Conservation (phyloP, 2,329 filamentous ascomycete genomes). For the Cladophialophora immunda region DNA sequence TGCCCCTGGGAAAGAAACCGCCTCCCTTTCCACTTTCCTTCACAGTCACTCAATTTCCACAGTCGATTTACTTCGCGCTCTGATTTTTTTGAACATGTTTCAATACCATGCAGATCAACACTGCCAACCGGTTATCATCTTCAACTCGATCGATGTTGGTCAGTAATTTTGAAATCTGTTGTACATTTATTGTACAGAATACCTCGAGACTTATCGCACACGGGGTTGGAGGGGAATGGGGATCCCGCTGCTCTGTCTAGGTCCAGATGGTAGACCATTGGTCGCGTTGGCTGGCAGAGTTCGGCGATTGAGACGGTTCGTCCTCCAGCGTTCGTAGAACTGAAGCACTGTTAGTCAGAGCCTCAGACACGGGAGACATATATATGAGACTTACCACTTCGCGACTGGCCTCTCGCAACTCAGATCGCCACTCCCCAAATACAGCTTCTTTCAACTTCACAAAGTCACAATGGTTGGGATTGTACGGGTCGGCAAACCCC, state of each 20-base stretch:
- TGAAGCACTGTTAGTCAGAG: conserved; percentile 8
- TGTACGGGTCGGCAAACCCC: conserved; percentile 95
- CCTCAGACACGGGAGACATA: conserved; percentile 58
- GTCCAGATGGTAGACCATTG: conserved; percentile 33
- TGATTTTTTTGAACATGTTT: conserved; percentile 9
- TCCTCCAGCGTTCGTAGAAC: conserved; percentile 37
- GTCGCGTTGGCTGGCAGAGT: conserved; percentile 21
- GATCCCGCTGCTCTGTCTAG: conserved; percentile 30
- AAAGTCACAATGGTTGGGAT: conserved; percentile 93
- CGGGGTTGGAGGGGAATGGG: conserved; percentile 33
- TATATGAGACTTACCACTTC: conserved; percentile 67
- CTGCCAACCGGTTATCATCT: background rate
- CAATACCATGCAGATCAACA: conserved; percentile 14
- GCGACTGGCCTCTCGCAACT: conserved; percentile 87
- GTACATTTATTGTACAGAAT: conserved; percentile 53
- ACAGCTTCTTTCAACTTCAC: conserved; percentile 87
- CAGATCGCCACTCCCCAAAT: conserved; percentile 90
- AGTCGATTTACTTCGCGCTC: background rate
- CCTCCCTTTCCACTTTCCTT: background rate
- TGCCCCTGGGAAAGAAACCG: background rate
- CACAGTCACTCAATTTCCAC: background rate
- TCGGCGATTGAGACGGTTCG: conserved; percentile 38
- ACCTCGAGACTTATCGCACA: conserved; percentile 19
- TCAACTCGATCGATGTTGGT: conserved; percentile 13
- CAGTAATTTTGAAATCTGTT: conserved; percentile 45